Base-by-base conservation (phyloP, 2,329 filamentous ascomycete species). In the Fusarium poae region DNA sequence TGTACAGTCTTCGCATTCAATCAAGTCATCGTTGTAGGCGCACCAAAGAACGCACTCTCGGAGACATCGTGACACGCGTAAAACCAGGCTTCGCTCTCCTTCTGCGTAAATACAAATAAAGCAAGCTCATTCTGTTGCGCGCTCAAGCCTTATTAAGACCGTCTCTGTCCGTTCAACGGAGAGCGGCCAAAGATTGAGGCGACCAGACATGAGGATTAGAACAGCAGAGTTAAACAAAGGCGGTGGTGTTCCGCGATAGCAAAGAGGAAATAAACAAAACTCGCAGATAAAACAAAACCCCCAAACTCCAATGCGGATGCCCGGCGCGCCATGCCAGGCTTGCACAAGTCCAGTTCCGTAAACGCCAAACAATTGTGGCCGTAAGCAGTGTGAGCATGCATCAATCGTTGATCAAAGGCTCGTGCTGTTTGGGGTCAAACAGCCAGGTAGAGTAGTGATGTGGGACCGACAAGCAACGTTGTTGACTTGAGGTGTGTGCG, bases 141-240 rank as follows among this genome's bases (percentile, higher is more conserved):
- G 40, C 50, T n/a, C 45, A 39, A 42, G 57, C 68, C 64, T 51
- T 42, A 66, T 62, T 69, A 70, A 55, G 62, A 56, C 52, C 59
- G 51, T 37, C 58, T 67, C 72, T 65, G 60, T 54, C 72, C 72
- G 72, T 58, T 74, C 72, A 74, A 74, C 72, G 68, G 67, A 52
- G 62, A 71, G 59, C 53, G 64, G 64, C 56, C 62, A 64, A 62
- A 54, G 54, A 61, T 29, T 45, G 43, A 53, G 52, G 49, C 45
- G 54, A 53, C 53, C 49, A 46, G 44, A 37, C 16, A 39, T n/a
- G 35, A 71, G 62, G 63, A 67, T 73, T 69, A 71, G 64, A 57
- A 68, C 60, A 61, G 56, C 45, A 46, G 46, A 49, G 57, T 58
- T 61, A 65, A 67, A 70, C 62, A 62, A 18, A 43, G 32, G 51